Evolutionary conservation across 148 eudicot genomes (phyloP).

Genomic region (Chenopodium album): DNA sequence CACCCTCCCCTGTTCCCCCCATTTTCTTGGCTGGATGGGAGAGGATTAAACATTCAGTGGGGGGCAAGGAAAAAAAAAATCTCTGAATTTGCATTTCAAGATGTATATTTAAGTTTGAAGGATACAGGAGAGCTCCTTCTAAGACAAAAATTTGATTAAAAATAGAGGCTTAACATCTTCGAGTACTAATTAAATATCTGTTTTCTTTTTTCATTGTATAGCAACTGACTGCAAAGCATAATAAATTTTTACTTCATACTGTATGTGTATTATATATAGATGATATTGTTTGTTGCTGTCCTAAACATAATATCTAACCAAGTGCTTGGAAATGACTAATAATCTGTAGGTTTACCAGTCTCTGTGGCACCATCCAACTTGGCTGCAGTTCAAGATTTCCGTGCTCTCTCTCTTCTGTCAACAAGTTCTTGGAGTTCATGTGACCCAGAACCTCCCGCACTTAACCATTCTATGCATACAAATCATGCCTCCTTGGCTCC

Average conservation of each 20-base stretch:
- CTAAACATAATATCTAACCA: not conserved
- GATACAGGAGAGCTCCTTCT: not conserved
- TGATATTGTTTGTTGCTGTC: not conserved
- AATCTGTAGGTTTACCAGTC: constrained; percentile 44
- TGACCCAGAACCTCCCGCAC: constrained; percentile 32
- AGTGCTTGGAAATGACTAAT: not conserved
- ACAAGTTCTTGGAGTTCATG: constrained; percentile 55
- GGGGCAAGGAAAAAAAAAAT: not conserved
- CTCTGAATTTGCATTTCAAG: not conserved
- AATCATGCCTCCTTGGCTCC: constrained; percentile 23
- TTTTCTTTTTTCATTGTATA: not conserved
- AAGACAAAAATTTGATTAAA: too few species aligned
- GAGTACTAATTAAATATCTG: not conserved
- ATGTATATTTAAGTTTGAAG: not conserved
- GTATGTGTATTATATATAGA: not conserved
- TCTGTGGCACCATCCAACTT: constrained; percentile 40
- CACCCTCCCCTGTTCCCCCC: not conserved
- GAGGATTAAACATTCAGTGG: not conserved
- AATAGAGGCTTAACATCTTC: not conserved
- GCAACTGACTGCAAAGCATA: not conserved
- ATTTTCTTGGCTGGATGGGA: not conserved
- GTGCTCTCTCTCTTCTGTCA: constrained; percentile 99
- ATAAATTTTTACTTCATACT: not conserved
- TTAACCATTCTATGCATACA: constrained; percentile 33
- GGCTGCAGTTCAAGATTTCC: constrained; percentile 53